Evolutionary conservation across 2,329 filamentous ascomycete genomes (phyloP).

Genomic region (Monosporascus sp.): DNA sequence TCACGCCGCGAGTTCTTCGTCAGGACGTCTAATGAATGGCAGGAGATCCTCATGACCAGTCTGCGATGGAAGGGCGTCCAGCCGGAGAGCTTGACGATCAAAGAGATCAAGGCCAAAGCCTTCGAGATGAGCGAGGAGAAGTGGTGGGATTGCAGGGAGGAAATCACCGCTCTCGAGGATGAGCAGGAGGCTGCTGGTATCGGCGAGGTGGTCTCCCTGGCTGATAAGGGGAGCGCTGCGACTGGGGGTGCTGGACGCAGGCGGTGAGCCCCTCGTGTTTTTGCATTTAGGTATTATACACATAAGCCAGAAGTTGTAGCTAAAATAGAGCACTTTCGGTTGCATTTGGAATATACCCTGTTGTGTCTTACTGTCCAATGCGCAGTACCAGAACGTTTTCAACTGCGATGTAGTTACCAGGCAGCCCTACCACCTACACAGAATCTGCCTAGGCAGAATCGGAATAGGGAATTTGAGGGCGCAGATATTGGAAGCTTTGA

Average conservation of each 20-base stretch:
- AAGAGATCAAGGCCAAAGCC: slow-evolving; percentile 88
- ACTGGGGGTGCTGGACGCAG: slow-evolving; percentile 39
- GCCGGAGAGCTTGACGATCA: slow-evolving; percentile 66
- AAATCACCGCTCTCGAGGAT: slow-evolving; percentile 86
- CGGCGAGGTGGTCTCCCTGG: slow-evolving; percentile 85
- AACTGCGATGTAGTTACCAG: no score
- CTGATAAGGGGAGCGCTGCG: slow-evolving; percentile 60
- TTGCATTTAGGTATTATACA: no score
- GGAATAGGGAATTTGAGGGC: no score
- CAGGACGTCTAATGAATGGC: slow-evolving; percentile 85
- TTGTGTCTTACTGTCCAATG: no score
- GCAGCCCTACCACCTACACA: no score
- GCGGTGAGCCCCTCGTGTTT: slow-evolving; percentile 13
- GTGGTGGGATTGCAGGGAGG: slow-evolving; percentile 98
- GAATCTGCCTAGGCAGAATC: no score
- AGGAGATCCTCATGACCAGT: slow-evolving; percentile 75
- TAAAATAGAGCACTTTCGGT: no score
- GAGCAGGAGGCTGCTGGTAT: slow-evolving; percentile 95
- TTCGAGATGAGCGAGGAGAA: slow-evolving; percentile 92
- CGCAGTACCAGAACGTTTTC: no score
- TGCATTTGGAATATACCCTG: no score
- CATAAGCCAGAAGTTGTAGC: no score
- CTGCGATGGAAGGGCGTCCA: slow-evolving; percentile 64
- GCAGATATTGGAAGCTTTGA: no score
- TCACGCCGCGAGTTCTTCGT: slow-evolving; percentile 87